These are phyloP conservation scores for Annulohypoxylon maeteangense DNA, from an alignment of 495 filamentous ascomycete species.

Conservation along the genomic window DNA sequence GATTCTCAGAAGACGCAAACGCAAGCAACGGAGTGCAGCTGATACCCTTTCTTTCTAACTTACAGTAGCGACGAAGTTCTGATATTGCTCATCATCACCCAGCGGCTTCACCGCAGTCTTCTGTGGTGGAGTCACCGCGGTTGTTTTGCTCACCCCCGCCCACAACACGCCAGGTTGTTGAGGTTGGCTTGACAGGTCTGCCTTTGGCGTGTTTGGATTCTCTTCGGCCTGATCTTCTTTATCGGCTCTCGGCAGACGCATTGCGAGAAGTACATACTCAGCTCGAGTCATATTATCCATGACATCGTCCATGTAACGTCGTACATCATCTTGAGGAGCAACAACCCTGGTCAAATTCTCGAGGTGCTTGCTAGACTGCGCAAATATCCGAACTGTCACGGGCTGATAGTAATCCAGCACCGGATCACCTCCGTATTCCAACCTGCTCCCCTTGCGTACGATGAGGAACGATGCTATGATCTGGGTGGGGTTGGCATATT, in stretches of 20 bases:
- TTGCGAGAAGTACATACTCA: constrained; percentile 73
- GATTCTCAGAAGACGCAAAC: not conserved
- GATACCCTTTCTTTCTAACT: constrained; percentile 33
- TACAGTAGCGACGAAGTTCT: constrained; percentile 57
- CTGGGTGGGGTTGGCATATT: constrained; percentile 64
- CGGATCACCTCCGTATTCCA: constrained; percentile 63
- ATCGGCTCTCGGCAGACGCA: constrained; percentile 67
- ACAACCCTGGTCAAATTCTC: constrained; percentile 83
- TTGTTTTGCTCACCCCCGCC: constrained; percentile 48
- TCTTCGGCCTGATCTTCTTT: constrained; percentile 50
- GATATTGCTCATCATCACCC: constrained; percentile 61
- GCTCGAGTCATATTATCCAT: constrained; percentile 79
- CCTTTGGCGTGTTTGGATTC: constrained; percentile 42
- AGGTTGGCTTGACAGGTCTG: constrained; percentile 31
- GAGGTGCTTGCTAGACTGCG: constrained; percentile 69
- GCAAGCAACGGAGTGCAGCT: constrained; percentile 7
- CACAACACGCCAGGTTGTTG: constrained; percentile 53
- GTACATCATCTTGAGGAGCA: constrained; percentile 79
- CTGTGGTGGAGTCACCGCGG: constrained; percentile 46
- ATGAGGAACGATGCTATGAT: constrained; percentile 74
- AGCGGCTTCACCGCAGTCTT: constrained; percentile 44
- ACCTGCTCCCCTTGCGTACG: constrained; percentile 66
- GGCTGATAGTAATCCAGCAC: constrained; percentile 87
- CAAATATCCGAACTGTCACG: constrained; percentile 80
- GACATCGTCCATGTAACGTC: constrained; percentile 83